phyloP scores from a whole-genome alignment of 2,329 filamentous ascomycete genomes.

The Atkinsonella texensis region DNA sequence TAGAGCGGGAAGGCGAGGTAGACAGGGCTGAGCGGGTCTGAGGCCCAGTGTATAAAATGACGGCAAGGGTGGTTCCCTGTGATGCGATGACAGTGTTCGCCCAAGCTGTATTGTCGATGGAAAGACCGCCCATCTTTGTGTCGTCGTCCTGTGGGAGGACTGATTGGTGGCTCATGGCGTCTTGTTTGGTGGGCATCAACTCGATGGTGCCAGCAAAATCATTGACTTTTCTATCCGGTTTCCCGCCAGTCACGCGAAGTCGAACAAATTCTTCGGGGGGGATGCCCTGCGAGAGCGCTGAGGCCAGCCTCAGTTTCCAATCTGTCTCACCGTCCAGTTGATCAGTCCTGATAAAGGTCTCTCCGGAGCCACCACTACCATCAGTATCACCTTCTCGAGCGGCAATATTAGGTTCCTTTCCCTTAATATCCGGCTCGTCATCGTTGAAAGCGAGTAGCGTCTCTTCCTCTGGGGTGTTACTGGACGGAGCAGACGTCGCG shows the following conservation, averaged over 20 bases:
- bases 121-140: slow-evolving; percentile 57
- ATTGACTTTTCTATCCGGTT: slow-evolving; percentile 88
- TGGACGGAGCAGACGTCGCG: slow-evolving; percentile 15
- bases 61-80: slow-evolving; percentile 75
- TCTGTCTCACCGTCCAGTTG: slow-evolving; percentile 97
- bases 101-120: slow-evolving; percentile 97
- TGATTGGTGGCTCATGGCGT: slow-evolving; percentile 32
- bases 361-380: slow-evolving; percentile 45
- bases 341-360: slow-evolving; percentile 95
- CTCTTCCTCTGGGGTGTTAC: slow-evolving; percentile 25
- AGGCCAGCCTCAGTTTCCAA: slow-evolving; percentile 90
- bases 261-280: slow-evolving; percentile 58
- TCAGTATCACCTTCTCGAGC: slow-evolving; percentile 16
- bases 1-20: slow-evolving; percentile 82
- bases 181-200: slow-evolving; percentile 45
- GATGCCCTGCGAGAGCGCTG: slow-evolving; percentile 72
- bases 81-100: slow-evolving; percentile 95
- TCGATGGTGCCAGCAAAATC: slow-evolving; percentile 88
- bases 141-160: slow-evolving; percentile 21
- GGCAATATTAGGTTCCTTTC: slow-evolving; percentile 22
- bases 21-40: slow-evolving; percentile 91
- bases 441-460: slow-evolving; percentile 29
- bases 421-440: slow-evolving; percentile 20
- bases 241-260: slow-evolving; percentile 65
- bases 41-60: slow-evolving; percentile 87